Conservation (phyloP, 2,329 filamentous ascomycete genomes). For the Phyllachora maydis region DNA sequence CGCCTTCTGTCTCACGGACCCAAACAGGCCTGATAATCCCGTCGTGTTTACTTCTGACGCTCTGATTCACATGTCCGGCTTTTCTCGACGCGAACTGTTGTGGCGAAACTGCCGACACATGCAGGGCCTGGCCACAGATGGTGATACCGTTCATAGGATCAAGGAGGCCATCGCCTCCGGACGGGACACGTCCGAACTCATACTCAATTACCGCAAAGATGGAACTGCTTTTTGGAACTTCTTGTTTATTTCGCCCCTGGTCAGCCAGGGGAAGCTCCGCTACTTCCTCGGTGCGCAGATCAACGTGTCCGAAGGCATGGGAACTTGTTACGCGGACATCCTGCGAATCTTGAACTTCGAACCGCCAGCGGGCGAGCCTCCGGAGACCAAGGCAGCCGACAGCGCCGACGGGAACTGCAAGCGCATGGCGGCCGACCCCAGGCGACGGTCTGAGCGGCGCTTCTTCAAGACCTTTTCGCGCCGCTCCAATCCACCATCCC, state of each 20-base stretch:
- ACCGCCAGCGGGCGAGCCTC: constrained; percentile 11
- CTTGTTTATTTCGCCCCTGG: constrained; percentile 29
- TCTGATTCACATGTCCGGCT: constrained; percentile 25
- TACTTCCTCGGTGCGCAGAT: constrained; percentile 36
- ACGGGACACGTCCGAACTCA: constrained; percentile 19
- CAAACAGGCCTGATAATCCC: constrained; percentile 24
- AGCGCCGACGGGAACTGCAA: no score
- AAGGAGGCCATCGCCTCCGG: constrained; percentile 14
- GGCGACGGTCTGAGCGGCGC: no score
- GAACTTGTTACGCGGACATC: constrained; percentile 23
- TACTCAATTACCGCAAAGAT: constrained; percentile 26
- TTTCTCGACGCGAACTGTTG: constrained; percentile 22
- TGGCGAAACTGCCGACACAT: constrained; percentile 25
- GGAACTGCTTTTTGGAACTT: constrained; percentile 34
- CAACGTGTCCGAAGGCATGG: constrained; percentile 32
- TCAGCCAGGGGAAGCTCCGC: constrained; percentile 23
- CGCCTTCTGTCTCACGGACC: constrained; percentile 36
- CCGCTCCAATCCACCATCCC: constrained; percentile 1
- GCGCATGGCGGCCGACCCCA: no score
- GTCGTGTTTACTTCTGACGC: constrained; percentile 27
- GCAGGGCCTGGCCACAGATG: constrained; percentile 19
- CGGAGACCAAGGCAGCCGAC: constrained; percentile 8
- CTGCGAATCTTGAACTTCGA: constrained; percentile 24
- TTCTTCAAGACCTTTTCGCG: no score
- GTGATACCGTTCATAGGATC: constrained; percentile 14